A percentile compares a stretch with the other conserved stretches of the same genome.
phyloP scores from a whole-genome alignment of 768 basidiomycete genomes.

The Lyophyllum semitale region DNA sequence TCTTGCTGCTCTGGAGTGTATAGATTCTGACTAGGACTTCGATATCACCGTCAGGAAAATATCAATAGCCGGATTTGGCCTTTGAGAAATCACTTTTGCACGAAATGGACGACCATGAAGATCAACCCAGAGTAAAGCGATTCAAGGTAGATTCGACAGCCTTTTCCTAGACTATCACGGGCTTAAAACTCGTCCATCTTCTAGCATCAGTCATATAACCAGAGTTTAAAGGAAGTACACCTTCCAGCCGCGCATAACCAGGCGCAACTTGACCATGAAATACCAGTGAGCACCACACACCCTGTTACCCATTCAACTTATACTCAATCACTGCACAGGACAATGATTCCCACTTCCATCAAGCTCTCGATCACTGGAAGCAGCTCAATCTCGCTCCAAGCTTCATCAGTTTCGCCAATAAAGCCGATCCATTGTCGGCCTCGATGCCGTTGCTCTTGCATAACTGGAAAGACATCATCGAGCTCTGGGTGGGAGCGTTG shows the following conservation, averaged over 20 bases:
- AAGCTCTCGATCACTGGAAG: slow-evolving; percentile 71
- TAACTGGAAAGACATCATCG: slow-evolving; percentile 71
- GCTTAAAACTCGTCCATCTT: not conserved
- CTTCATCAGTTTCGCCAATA: slow-evolving; percentile 70
- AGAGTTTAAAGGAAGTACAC: slow-evolving; percentile 69
- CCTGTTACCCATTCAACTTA: not conserved
- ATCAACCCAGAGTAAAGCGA: slow-evolving; percentile 42
- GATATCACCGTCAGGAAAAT: not conserved
- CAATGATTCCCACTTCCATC: slow-evolving; percentile 76
- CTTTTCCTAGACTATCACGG: not conserved
- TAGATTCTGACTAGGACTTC: not conserved
- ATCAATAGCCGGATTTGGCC: not conserved
- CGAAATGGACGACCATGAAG: slow-evolving; percentile 21
- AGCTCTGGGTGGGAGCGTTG: slow-evolving; percentile 63
- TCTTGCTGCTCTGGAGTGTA: not conserved
- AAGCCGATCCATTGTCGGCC: slow-evolving; percentile 59
- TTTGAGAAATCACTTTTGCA: not conserved
- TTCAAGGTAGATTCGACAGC: slow-evolving; percentile 44
- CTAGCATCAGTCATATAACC: slow-evolving; percentile 76
- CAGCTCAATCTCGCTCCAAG: slow-evolving; percentile 79
- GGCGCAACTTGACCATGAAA: slow-evolving; percentile 58
- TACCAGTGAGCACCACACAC: slow-evolving; percentile 46
- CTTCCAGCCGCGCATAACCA: slow-evolving; percentile 64
- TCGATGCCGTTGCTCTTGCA: slow-evolving; percentile 83
- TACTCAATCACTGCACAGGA: slow-evolving; percentile 46